Percentiles rank a stretch among this genome's conserved stretches.
phyloP scores from a whole-genome alignment of 805 yeast genomes.

The Teunomyces panamensis region DNA sequence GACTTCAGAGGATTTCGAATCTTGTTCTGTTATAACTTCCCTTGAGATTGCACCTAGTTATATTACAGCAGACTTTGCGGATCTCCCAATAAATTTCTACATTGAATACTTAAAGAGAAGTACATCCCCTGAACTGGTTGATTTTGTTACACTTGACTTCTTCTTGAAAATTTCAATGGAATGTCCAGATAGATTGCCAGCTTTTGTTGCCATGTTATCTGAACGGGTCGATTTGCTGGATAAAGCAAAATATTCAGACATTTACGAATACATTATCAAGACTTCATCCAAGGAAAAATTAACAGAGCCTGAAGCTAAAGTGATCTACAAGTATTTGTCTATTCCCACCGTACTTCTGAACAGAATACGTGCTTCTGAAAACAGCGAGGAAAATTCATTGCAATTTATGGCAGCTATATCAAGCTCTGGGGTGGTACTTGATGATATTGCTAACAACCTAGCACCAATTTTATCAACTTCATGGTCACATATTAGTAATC shows the following conservation, averaged over 20 bases:
- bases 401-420: conserved; percentile 12
- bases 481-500: background rate
- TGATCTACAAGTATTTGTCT: conserved; percentile 18
- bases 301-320: conserved; percentile 17
- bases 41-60: conserved; percentile 19
- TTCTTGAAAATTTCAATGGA: conserved; percentile 27
- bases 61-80: conserved; percentile 24
- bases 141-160: conserved; percentile 32
- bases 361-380: conserved; percentile 11
- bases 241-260: conserved; percentile 15
- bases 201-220: conserved; percentile 3
- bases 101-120: conserved; percentile 3
- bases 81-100: conserved; percentile 18
- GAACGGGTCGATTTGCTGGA: conserved; percentile 8
- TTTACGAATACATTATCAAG: conserved; percentile 27
- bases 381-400: conserved; percentile 7
- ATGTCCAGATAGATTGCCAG: conserved; percentile 10
- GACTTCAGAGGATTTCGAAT: background rate
- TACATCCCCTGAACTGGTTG: conserved; percentile 21
- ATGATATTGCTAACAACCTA: background rate
- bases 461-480: background rate
- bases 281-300: conserved; percentile 24
- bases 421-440: background rate
- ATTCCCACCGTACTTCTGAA: conserved; percentile 16
- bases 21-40: background rate